Evolutionary conservation across 1,284 basidiomycete genomes (phyloP).

Genomic region (Ustanciosporium gigantosporum): DNA sequence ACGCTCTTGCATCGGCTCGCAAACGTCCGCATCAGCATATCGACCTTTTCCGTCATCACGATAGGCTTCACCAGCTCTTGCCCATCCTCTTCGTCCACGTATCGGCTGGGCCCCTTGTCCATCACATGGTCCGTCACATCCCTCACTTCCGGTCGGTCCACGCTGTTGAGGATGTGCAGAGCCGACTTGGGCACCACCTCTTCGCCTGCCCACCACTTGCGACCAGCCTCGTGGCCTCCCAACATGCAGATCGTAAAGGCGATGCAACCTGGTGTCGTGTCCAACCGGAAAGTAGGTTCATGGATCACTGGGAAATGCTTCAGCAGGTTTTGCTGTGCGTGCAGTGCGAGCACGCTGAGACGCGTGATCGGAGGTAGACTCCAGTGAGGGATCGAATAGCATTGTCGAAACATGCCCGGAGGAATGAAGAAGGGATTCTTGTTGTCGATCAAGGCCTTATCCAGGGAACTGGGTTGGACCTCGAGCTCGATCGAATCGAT

Average conservation of each 20-base stretch:
- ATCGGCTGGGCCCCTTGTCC: slow-evolving; percentile 10
- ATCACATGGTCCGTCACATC: slow-evolving; percentile 3
- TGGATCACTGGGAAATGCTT: slow-evolving; percentile 53
- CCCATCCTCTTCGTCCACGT: slow-evolving; percentile 48
- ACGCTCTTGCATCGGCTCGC: slow-evolving; percentile 36
- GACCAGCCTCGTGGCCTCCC: slow-evolving; percentile 44
- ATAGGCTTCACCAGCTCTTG: slow-evolving; percentile 51
- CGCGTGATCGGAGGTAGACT: slow-evolving; percentile 43
- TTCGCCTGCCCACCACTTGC: slow-evolving; percentile 53
- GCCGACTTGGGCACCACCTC: slow-evolving; percentile 44
- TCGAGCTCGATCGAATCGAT: slow-evolving; percentile 9
- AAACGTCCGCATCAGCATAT: slow-evolving; percentile 49
- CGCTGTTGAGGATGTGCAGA: slow-evolving; percentile 25
- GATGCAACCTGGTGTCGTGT: slow-evolving; percentile 46
- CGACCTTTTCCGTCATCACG: slow-evolving; percentile 50
- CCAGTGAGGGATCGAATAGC: slow-evolving; percentile 52
- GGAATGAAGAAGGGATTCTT: slow-evolving; percentile 52
- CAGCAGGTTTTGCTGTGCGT: slow-evolving; percentile 51
- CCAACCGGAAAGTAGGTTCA: slow-evolving; percentile 53
- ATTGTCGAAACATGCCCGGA: slow-evolving; percentile 42
- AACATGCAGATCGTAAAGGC: slow-evolving; percentile 53
- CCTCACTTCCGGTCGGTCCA: slow-evolving; percentile 2
- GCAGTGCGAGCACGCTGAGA: slow-evolving; percentile 46
- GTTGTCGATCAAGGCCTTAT: slow-evolving; percentile 37
- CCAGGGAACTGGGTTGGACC: slow-evolving; percentile 19